phyloP scores from a whole-genome alignment of 2,329 filamentous ascomycete genomes.

The Aspergillus sp. region DNA sequence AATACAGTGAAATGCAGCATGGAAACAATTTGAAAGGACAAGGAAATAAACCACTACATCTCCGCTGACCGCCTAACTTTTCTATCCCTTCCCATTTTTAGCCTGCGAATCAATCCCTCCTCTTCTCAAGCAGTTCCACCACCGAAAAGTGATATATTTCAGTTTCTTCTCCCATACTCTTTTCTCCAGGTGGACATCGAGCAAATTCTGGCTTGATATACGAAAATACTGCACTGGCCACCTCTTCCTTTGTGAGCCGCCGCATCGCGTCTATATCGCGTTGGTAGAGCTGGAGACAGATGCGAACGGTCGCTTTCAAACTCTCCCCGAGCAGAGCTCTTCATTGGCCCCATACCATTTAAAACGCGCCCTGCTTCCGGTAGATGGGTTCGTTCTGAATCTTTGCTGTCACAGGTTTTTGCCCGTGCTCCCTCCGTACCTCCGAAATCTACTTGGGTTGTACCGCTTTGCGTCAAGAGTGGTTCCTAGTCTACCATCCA shows the following conservation, averaged over 20 bases:
- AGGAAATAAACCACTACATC: not conserved
- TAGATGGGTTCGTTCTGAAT: not conserved
- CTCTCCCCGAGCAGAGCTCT: conserved; percentile 1
- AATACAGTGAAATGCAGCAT: no score
- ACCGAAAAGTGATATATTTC: not conserved
- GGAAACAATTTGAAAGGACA: not conserved
- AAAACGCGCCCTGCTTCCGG: not conserved
- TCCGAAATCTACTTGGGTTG: conserved; percentile 4
- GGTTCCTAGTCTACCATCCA: conserved; percentile 22
- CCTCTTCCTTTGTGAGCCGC: conserved; percentile 7
- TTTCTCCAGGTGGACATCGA: not conserved
- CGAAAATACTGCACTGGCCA: conserved; percentile 5
- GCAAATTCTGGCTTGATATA: not conserved
- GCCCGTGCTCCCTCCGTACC: not conserved
- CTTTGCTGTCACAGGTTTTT: not conserved
- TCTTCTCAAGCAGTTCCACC: not conserved
- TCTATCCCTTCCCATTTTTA: conserved; percentile 2
- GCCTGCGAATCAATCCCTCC: not conserved
- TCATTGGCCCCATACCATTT: not conserved
- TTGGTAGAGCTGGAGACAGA: conserved; percentile 10
- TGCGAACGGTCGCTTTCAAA: conserved; percentile 6
- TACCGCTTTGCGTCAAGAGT: conserved; percentile 19
- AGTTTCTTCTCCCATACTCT: not conserved
- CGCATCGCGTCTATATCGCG: conserved; percentile 18
- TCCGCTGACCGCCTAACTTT: conserved; percentile 8